Conservation (phyloP, 352 stramenopile species). For the Pythium brassicae region DNA sequence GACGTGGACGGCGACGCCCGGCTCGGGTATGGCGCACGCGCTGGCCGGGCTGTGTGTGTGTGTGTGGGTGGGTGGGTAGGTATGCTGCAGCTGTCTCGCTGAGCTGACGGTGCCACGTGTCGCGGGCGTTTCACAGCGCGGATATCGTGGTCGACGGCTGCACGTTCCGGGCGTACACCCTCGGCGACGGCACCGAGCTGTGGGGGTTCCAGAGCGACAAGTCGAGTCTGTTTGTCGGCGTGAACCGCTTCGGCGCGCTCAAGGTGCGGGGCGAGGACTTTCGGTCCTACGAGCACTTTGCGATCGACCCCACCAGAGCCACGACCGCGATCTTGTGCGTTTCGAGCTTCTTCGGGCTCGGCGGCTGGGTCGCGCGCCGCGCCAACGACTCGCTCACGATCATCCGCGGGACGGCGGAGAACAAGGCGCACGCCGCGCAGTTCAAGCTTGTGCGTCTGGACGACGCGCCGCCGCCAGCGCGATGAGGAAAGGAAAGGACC, state of each 20-base stretch:
- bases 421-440: conserved; percentile 48
- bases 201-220: conserved; percentile 79
- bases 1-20: conserved; percentile 55
- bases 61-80: too few species aligned
- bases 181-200: conserved; percentile 69
- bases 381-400: conserved; percentile 34
- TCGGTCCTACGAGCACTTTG: conserved; percentile 76
- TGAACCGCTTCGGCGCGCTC: conserved; percentile 66
- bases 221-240: conserved; percentile 57
- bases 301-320: conserved; percentile 39
- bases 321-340: conserved; percentile 59
- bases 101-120: too few species aligned
- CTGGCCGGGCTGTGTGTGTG: too few species aligned
- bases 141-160: conserved; percentile 59
- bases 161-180: conserved; percentile 67
- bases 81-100: too few species aligned
- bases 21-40: conserved; percentile 31
- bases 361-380: conserved; percentile 47
- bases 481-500: background rate
- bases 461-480: conserved; percentile 12
- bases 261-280: conserved; percentile 59
- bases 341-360: conserved; percentile 68
- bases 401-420: conserved; percentile 56
- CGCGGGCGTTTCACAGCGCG: conserved; percentile 29
- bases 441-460: conserved; percentile 65